Percentiles rank a stretch among this genome's conserved stretches.
Conservation (phyloP, 805 yeast species). For the Candida coquimbonensis region DNA sequence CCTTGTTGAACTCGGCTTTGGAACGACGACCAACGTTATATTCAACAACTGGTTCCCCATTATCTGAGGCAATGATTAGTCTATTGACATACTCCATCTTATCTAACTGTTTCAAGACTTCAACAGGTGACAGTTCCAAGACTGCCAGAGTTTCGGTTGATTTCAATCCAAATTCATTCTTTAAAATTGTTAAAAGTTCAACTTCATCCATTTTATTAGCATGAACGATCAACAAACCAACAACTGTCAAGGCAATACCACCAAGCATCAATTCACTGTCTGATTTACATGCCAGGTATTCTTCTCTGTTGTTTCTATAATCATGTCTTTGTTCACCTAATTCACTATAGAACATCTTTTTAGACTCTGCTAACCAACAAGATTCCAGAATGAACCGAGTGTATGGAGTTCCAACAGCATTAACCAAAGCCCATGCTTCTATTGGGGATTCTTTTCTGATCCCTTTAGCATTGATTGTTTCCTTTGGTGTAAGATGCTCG, state of each 20-base stretch:
- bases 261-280: slow-evolving; percentile 14
- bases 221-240: slow-evolving; percentile 19
- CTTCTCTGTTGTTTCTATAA: slow-evolving; percentile 16
- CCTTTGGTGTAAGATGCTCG: slow-evolving; percentile 11
- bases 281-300: slow-evolving; percentile 10
- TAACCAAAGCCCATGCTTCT: slow-evolving; percentile 15
- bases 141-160: slow-evolving; percentile 5
- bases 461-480: slow-evolving; percentile 6
- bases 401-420: slow-evolving; percentile 8
- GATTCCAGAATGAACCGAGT: slow-evolving; percentile 14
- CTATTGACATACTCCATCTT: slow-evolving; percentile 21
- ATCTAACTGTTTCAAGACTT: slow-evolving; percentile 20
- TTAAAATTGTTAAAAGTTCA: slow-evolving; percentile 33
- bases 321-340: slow-evolving; percentile 19
- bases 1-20: slow-evolving; percentile 20
- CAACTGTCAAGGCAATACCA: slow-evolving; percentile 17
- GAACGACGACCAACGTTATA: slow-evolving; percentile 25
- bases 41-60: slow-evolving; percentile 22
- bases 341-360: slow-evolving; percentile 17
- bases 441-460: slow-evolving; percentile 3
- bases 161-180: slow-evolving; percentile 27
- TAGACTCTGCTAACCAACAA: slow-evolving; percentile 9
- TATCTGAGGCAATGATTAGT: slow-evolving; percentile 11
- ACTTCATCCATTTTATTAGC: slow-evolving; percentile 31
- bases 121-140: slow-evolving; percentile 12